Percentiles rank a stretch among this genome's conserved stretches.
These are phyloP conservation scores for Rhododendron ovatum DNA, from an alignment of 148 eudicot genomes.

Conservation along the genomic window DNA sequence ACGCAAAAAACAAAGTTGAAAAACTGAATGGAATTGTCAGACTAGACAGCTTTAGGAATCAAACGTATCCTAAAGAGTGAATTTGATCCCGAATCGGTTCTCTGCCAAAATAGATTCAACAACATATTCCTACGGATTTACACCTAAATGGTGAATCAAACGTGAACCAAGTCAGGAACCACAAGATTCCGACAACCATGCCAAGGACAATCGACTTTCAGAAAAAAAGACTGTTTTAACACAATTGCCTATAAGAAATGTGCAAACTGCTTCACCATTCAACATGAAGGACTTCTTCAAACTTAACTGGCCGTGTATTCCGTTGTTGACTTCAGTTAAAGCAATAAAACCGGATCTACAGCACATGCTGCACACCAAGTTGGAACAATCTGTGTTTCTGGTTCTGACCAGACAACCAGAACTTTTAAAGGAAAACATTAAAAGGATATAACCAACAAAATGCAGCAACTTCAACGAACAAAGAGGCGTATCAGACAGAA, in stretches of 20 bases:
- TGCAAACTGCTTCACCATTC: neutral
- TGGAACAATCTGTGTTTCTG: neutral
- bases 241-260: neutral
- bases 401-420: neutral
- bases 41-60: neutral
- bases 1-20: neutral
- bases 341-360: neutral
- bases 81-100: neutral
- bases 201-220: neutral
- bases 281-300: conserved; percentile 1
- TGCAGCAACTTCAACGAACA: neutral
- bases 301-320: neutral
- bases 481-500: neutral
- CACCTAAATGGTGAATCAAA: neutral
- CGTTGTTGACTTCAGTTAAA: neutral
- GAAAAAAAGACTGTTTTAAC: neutral
- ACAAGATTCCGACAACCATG: neutral
- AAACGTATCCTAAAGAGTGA: neutral
- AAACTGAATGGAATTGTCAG: neutral
- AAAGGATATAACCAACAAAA: neutral
- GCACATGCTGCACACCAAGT: neutral
- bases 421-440: neutral
- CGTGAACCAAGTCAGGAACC: neutral
- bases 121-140: neutral
- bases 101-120: neutral